Conservation (phyloP, 2,329 filamentous ascomycete genomes). For the Ophiosphaerella herpotricha region DNA sequence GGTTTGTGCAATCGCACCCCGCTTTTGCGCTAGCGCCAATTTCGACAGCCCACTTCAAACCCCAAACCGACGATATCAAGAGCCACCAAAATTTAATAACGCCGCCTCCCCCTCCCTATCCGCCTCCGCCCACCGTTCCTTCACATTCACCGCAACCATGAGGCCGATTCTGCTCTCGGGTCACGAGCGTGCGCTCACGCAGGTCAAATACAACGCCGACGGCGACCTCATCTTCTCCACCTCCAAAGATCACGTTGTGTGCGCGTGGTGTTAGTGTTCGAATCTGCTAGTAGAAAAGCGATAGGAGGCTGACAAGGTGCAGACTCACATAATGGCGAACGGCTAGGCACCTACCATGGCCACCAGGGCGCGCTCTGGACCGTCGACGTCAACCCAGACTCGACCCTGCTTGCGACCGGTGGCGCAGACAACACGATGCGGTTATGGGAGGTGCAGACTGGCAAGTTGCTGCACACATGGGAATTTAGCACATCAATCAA, state of each 20-base stretch:
- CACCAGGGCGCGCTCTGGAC: constrained; percentile 99
- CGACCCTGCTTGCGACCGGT: constrained; percentile 88
- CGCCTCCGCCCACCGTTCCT: constrained; percentile 8
- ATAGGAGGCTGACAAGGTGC: constrained; percentile 25
- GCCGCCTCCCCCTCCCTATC: constrained; percentile 24
- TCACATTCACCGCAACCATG: constrained; percentile 60
- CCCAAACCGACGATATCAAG: constrained; percentile 33
- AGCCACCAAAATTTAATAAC: constrained; percentile 37
- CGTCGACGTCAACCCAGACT: constrained; percentile 92
- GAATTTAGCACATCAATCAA: constrained; percentile 97
- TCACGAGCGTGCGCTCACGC: constrained; percentile 94
- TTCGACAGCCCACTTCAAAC: constrained; percentile 36
- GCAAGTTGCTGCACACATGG: constrained; percentile 94
- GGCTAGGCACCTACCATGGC: constrained; percentile 90
- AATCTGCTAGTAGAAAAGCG: neutral
- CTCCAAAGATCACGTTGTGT: constrained; percentile 94
- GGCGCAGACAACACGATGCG: constrained; percentile 98
- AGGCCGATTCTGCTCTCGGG: constrained; percentile 94
- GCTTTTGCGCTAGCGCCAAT: constrained; percentile 15
- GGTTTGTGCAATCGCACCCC: constrained; percentile 12
- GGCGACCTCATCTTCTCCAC: constrained; percentile 97
- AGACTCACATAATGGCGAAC: constrained; percentile 92
- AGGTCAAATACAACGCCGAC: constrained; percentile 84
- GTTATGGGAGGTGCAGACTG: constrained; percentile 93
- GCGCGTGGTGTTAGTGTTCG: constrained; percentile 73